Evolutionary conservation across 2,329 filamentous ascomycete genomes (phyloP).

Genomic region (Fusarium oligoseptatum): DNA sequence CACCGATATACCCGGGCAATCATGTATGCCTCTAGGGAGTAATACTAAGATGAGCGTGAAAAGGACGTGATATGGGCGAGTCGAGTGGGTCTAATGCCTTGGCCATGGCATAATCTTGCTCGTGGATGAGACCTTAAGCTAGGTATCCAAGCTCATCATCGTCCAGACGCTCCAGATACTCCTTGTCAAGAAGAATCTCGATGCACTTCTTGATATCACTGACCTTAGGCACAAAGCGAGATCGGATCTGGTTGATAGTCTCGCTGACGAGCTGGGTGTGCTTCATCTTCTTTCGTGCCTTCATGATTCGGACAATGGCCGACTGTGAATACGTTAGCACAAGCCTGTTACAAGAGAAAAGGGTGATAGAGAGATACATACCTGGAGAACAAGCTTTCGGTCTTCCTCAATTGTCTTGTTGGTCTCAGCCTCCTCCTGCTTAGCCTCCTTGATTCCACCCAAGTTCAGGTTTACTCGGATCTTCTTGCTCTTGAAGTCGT

Average conservation of each 20-base stretch:
- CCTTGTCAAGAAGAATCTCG: conserved; percentile 97
- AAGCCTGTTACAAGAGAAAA: background rate
- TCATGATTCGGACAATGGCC: conserved; percentile 99
- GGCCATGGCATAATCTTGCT: background rate
- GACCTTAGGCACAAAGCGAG: conserved; percentile 92
- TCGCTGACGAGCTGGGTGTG: conserved; percentile 94
- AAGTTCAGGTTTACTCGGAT: conserved; percentile 97
- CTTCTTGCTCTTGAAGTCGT: conserved; percentile 98
- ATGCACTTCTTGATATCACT: conserved; percentile 99
- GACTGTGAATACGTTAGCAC: conserved; percentile 71
- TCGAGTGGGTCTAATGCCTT: background rate
- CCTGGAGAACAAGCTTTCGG: conserved; percentile 95
- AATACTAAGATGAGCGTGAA: conserved; percentile 17
- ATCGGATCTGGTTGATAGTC: conserved; percentile 94
- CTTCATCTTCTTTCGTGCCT: conserved; percentile 99
- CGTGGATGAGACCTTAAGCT: conserved; percentile 67
- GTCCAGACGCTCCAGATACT: conserved; percentile 95
- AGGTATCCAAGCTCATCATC: conserved; percentile 96
- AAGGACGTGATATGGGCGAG: background rate
- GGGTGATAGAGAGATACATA: conserved; percentile 60
- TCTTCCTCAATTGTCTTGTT: conserved; percentile 99
- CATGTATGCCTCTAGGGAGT: conserved; percentile 8
- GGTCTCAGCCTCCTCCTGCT: conserved; percentile 95
- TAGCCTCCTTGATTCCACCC: conserved; percentile 93
- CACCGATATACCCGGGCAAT: background rate